Base-by-base conservation (phyloP, 1,284 basidiomycete genomes). In the Ceratobasidium papillatum region DNA sequence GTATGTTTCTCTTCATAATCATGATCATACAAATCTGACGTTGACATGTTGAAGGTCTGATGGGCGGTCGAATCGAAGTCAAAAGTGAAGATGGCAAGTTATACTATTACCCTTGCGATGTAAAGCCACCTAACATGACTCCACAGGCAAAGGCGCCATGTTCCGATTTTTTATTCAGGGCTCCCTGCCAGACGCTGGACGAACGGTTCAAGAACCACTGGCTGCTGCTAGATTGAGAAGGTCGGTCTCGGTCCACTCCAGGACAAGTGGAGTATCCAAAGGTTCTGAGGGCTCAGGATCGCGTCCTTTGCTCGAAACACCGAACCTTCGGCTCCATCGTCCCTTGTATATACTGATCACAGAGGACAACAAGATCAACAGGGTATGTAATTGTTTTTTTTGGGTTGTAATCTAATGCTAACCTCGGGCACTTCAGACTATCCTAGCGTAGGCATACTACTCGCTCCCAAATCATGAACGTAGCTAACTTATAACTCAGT, bases 11-110 rank as follows among this genome's bases (percentile, higher is more conserved):
- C 19, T n/a, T n/a, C 7, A 11, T 3, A 14, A n/a, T n/a, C n/a
- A n/a, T n/a, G n/a, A n/a, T n/a, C 7, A 11, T 58, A 25, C 14
- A 32, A n/a, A n/a, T n/a, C n/a, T 25, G 7, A n/a, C n/a, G n/a
- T n/a, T n/a, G n/a, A 41, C 36, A 36, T 4, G 17, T 32, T 38
- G 19, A 38, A 69, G 79, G 79, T 25, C 75, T 80, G n/a, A 78
- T 80, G 76, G 78, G 78, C 36, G 80, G 80, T 1, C 74, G 76
- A 22, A 80, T 80, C 27, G 79, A 79, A 12, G 80, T 80, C n/a
- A 63, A 66, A 32, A 76, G 75, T n/a, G 69, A 76, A 14, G 65
- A 65, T 59, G 76, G 73, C 66, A 56, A n/a, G 73, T 30, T 22
- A 19, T 19, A 11, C 11, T 36, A 2, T 27, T 38, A n/a, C 22